These are phyloP conservation scores for Candida insectalens DNA, from an alignment of 805 yeast species.

Conservation along the genomic window DNA sequence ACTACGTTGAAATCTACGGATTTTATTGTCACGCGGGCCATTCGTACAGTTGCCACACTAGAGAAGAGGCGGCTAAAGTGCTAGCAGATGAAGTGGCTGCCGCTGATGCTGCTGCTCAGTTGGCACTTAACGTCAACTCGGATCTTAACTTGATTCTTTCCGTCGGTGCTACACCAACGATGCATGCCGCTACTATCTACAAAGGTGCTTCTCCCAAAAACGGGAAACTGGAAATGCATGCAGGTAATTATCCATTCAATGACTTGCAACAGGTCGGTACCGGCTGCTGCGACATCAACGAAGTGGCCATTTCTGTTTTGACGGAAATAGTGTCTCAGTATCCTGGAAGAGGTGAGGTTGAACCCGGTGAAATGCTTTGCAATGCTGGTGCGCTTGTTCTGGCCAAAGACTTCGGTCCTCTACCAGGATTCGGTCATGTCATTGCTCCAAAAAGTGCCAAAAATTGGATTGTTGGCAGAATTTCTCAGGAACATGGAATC, in stretches of 20 bases:
- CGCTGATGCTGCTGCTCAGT: conserved; percentile 43
- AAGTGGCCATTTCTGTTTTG: conserved; percentile 42
- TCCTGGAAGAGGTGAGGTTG: conserved; percentile 39
- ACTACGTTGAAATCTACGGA: conserved; percentile 43
- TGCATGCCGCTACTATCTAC: conserved; percentile 39
- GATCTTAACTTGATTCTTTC: conserved; percentile 39
- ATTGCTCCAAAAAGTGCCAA: conserved; percentile 29
- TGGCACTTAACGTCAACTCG: conserved; percentile 28
- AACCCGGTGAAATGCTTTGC: conserved; percentile 52
- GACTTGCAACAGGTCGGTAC: conserved; percentile 76
- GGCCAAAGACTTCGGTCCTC: conserved; percentile 53
- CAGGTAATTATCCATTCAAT: conserved; percentile 70
- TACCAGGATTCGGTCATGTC: conserved; percentile 49
- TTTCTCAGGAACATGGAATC: conserved; percentile 78
- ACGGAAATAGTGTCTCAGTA: conserved; percentile 55
- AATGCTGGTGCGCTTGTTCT: conserved; percentile 69
- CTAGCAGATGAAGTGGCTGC: conserved; percentile 48
- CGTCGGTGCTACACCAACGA: conserved; percentile 79
- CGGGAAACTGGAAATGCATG: conserved; percentile 58
- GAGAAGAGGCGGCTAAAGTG: conserved; percentile 35
- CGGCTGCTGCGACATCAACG: conserved; percentile 35
- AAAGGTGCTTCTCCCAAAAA: neutral
- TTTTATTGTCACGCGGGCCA: conserved; percentile 78
- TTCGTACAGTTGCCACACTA: conserved; percentile 43
- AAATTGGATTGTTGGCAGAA: conserved; percentile 51